These are phyloP conservation scores for Silybum marianum DNA, from an alignment of 129 eudicot species.

Conservation along the genomic window DNA sequence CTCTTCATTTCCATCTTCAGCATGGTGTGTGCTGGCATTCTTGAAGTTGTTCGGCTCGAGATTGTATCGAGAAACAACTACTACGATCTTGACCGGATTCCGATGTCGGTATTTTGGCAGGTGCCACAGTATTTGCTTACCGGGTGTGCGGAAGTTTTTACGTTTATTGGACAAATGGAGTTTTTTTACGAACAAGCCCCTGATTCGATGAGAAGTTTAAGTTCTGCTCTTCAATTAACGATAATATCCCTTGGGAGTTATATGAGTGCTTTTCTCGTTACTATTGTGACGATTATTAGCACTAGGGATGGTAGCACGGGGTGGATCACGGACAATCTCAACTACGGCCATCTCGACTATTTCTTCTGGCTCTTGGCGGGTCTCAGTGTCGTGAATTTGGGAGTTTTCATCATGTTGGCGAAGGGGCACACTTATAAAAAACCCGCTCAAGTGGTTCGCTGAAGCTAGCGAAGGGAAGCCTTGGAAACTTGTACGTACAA, in stretches of 20 bases:
- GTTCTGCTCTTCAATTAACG: conserved; percentile 60
- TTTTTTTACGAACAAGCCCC: conserved; percentile 79
- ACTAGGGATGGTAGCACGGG: conserved; percentile 49
- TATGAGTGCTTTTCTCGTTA: conserved; percentile 63
- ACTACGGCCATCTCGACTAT: conserved; percentile 62
- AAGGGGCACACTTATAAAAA: conserved; percentile 48
- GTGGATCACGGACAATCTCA: conserved; percentile 78
- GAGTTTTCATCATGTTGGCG: conserved; percentile 40
- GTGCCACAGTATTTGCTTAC: conserved; percentile 67
- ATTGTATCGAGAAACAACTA: conserved; percentile 42
- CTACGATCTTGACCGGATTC: conserved; percentile 42
- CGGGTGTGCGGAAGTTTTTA: conserved; percentile 75
- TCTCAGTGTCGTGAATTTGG: conserved; percentile 54
- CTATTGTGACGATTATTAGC: conserved; percentile 48
- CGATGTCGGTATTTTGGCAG: conserved; percentile 74
- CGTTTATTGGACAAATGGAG: conserved; percentile 68
- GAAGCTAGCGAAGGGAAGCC: background rate
- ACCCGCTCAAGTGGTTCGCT: conserved; percentile 23
- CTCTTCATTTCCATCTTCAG: conserved; percentile 61
- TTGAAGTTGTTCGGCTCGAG: conserved; percentile 50
- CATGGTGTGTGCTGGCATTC: conserved; percentile 63
- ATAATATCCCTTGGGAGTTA: conserved; percentile 65
- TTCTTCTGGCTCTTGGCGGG: conserved; percentile 70
- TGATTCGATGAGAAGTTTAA: conserved; percentile 70
- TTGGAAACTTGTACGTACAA: background rate